Base-by-base conservation (phyloP, 1,284 basidiomycete genomes). In the Pseudomicrostroma phylloplanum region DNA sequence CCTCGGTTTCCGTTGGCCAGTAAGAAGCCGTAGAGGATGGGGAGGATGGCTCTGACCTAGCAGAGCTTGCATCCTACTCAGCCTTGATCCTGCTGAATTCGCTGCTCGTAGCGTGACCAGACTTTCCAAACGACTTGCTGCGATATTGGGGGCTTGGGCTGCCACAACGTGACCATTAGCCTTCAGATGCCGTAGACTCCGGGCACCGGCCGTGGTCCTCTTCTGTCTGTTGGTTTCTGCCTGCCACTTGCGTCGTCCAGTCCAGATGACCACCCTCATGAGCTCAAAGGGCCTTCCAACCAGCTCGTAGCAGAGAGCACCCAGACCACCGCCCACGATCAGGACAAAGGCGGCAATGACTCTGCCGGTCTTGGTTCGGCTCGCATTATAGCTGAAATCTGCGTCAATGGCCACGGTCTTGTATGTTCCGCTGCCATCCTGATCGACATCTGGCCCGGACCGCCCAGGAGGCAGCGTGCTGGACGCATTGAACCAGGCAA, bases 221-320 rank as follows among this genome's bases (percentile, higher is more conserved):
- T 43, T 62, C 61, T 12, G 57, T 60, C 17, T 55, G 46, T 46
- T 68, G 67, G 1, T 67, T 64, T 40, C 71, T 69, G 9, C 62
- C 65, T 58, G 71, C 69, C 17, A 74, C 73, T 78, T 74, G 77
- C 21, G 66, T 60, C 49, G 73, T 66, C 79, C 78, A 40, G 79
- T 69, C 71, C 71, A 80, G 21, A 81, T 72, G 15, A 79, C 79
- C 1, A 68, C 68, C 9, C 80, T 67, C 65, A 75, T 67, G 48
- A 79, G 62, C 59, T 80, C 80, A 55, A 79, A 77, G 3, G 80
- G 80, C 6, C 80, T 60, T 0, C 79, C 76, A 6, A 80, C 71
- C 4, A 76, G 55, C 58, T 77, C 73, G 61, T 78, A 79, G 11
- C 69, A 55, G 25, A 69, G 60, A 0, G 76, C 76, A 42, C 77